Evolutionary conservation across 495 filamentous ascomycete genomes (phyloP).

Genomic region (Parachaetomium inaequale): DNA sequence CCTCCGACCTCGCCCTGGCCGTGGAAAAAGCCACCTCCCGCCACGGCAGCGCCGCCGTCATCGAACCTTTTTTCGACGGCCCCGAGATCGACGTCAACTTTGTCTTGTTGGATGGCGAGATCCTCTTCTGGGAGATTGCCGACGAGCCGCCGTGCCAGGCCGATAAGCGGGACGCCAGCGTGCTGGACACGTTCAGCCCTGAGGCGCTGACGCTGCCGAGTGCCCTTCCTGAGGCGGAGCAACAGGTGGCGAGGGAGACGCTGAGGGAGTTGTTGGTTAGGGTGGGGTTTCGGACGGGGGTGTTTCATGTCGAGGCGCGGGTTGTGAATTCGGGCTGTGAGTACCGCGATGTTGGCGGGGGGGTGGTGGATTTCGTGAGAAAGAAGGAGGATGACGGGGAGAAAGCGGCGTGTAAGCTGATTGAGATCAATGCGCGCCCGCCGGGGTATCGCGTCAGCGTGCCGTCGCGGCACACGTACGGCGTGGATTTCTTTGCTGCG

Average conservation of each 20-base stretch:
- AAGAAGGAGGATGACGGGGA: neutral
- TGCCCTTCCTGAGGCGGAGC: conserved; percentile 36
- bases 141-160: conserved; percentile 51
- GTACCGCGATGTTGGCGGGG: conserved; percentile 23
- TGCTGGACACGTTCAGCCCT: conserved; percentile 34
- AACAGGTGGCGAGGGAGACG: conserved; percentile 27
- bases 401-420: conserved; percentile 29
- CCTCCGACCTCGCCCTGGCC: conserved; percentile 23
- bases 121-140: conserved; percentile 49
- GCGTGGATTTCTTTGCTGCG: conserved; percentile 41
- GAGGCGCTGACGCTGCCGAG: conserved; percentile 42
- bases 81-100: conserved; percentile 56
- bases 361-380: conserved; percentile 2
- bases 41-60: conserved; percentile 30
- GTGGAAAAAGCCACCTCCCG: conserved; percentile 28
- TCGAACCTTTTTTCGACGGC: conserved; percentile 37
- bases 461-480: conserved; percentile 34
- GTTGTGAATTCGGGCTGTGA: conserved; percentile 35
- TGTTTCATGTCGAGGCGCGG: conserved; percentile 33
- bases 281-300: conserved; percentile 35
- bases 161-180: conserved; percentile 30
- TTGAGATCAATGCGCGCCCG: conserved; percentile 43
- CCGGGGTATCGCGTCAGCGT: conserved; percentile 33
- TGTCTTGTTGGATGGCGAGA: conserved; percentile 46
- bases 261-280: conserved; percentile 34